A percentile compares a stretch with the other conserved stretches of the same genome.
phyloP scores from a whole-genome alignment of 1,284 basidiomycete species.

The Sparassis latifolia region DNA sequence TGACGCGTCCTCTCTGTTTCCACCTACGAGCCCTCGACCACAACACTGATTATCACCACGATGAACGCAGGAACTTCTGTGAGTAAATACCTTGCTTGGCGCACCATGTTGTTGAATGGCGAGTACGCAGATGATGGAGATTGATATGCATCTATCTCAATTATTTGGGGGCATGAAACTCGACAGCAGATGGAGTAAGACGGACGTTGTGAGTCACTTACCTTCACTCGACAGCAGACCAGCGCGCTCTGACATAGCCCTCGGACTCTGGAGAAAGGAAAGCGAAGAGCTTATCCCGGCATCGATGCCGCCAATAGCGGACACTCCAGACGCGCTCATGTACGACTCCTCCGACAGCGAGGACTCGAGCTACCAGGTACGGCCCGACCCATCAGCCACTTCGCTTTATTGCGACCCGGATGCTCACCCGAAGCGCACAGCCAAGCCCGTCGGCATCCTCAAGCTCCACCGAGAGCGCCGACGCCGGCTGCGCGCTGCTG shows the following conservation, averaged over 20 bases:
- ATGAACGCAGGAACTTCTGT: neutral
- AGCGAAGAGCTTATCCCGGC: conserved; percentile 16
- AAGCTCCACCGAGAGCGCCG: conserved; percentile 19
- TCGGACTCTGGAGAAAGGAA: conserved; percentile 20
- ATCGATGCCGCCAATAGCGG: conserved; percentile 5
- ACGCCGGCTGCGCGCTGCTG: conserved; percentile 45
- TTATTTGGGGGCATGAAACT: conserved; percentile 20
- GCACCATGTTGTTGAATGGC: neutral
- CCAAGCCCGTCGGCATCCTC: conserved; percentile 16
- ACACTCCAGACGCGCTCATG: conserved; percentile 19
- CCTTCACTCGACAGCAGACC: neutral
- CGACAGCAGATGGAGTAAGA: conserved; percentile 11
- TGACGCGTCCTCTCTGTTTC: neutral
- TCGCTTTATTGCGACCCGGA: neutral
- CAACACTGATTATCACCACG: neutral
- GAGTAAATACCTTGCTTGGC: neutral
- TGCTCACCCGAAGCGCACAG: conserved; percentile 1
- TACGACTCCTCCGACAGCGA: conserved; percentile 23
- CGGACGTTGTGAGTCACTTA: conserved; percentile 16
- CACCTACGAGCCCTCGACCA: neutral
- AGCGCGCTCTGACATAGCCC: conserved; percentile 3
- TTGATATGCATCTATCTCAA: conserved; percentile 21
- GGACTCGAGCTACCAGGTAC: conserved; percentile 22
- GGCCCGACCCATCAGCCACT: conserved; percentile 1
- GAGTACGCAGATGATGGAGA: conserved; percentile 14